Conservation (phyloP, 495 filamentous ascomycete genomes). For the Cercophora newfieldiana region DNA sequence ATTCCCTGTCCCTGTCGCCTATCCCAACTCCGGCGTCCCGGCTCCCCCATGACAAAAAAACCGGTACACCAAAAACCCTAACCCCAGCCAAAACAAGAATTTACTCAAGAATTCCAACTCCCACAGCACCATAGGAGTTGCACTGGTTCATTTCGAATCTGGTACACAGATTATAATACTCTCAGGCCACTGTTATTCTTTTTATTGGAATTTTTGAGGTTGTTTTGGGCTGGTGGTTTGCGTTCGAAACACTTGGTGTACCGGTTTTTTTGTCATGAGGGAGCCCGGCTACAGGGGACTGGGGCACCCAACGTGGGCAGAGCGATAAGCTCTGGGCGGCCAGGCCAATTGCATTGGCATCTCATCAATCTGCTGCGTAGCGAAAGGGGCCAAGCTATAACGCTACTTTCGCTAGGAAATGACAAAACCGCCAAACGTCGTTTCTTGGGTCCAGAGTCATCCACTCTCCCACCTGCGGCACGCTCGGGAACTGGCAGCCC, state of each 20-base stretch:
- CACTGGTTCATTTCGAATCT: too few species aligned
- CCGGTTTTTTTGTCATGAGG: too few species aligned
- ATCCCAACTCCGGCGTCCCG: background rate
- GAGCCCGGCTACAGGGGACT: background rate
- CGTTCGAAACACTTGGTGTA: too few species aligned
- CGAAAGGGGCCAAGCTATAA: background rate
- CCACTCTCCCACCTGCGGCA: background rate
- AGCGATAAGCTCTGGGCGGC: background rate
- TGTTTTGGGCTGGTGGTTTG: too few species aligned
- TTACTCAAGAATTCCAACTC: too few species aligned
- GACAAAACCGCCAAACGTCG: background rate
- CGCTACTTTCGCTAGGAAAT: background rate
- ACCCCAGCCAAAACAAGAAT: too few species aligned
- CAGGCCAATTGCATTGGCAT: background rate
- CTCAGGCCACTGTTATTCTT: too few species aligned
- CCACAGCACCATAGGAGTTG: too few species aligned
- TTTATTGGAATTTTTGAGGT: background rate
- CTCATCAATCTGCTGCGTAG: background rate
- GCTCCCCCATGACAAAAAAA: too few species aligned
- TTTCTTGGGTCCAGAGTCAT: slow-evolving; percentile 10
- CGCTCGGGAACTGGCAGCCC: slow-evolving; percentile 3
- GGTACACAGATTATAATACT: too few species aligned
- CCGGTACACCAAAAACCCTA: too few species aligned
- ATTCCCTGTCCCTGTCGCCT: background rate
- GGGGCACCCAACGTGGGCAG: background rate